Conservation (phyloP, 2,329 filamentous ascomycete species). For the Scedosporium boydii region DNA sequence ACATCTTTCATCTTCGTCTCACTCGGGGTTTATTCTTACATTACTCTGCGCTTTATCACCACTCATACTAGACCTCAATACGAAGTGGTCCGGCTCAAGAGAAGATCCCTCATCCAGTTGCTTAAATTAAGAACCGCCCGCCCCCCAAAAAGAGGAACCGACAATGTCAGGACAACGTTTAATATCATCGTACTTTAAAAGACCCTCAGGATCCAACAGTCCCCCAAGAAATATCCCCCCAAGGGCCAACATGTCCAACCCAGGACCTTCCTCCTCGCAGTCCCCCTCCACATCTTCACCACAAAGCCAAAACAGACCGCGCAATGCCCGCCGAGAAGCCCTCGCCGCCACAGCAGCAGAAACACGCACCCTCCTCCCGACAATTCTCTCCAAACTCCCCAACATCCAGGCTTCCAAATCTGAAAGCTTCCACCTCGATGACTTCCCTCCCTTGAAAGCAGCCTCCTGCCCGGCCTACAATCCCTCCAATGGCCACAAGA, state of each 20-base stretch:
- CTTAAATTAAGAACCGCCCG: no score
- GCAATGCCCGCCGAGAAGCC: neutral
- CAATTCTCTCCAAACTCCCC: constrained; percentile 34
- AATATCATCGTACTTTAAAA: neutral
- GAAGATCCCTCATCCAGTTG: neutral
- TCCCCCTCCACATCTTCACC: no score
- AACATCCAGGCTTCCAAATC: constrained; percentile 26
- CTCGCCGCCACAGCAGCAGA: constrained; percentile 18
- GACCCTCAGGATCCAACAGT: neutral
- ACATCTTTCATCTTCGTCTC: no score
- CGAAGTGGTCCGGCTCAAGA: no score
- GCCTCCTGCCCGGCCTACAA: constrained; percentile 31
- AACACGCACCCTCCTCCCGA: constrained; percentile 35
- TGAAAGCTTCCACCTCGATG: constrained; percentile 25
- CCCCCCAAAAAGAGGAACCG: no score
- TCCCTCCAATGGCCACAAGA: constrained; percentile 15
- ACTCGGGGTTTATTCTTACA: no score
- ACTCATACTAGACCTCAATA: neutral
- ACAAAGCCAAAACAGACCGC: neutral
- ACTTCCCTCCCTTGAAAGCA: constrained; percentile 27
- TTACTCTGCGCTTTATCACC: neutral
- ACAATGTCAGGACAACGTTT: neutral
- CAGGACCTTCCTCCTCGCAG: no score
- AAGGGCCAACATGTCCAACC: neutral
- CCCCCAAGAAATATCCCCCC: neutral